Evolutionary conservation across 2,329 filamentous ascomycete species (phyloP), one percentile per base, ranked within the genome.

Genomic region (Hymenoscyphus albidus): DNA sequence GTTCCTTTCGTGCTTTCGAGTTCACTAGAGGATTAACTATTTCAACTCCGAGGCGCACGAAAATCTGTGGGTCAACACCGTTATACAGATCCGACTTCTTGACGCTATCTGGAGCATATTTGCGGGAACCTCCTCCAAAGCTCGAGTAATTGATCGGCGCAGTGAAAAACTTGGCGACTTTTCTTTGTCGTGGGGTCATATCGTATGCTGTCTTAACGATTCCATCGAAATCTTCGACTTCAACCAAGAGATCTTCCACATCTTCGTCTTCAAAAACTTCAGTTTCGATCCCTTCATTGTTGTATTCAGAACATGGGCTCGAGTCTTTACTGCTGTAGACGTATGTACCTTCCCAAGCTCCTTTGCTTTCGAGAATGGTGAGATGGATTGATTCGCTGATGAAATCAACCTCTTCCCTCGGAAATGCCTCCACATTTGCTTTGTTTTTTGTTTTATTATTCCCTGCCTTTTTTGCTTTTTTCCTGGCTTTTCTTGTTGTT

Each of bases 371-470:
- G 40, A 70, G 67, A 16, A 70, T 54, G 10, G 39, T 64, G 1
- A 69, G 44, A 59, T 75, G 74, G 44, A 75, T 70, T 12, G 72
- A 71, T 57, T 73, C 69, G 58, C 72, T 74, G 38, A 75, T 65
- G 18, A 70, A 70, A 32, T 73, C 70, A 3, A 72, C 18, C 38
- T 72, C 71, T 31, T 72, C 70, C 35, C 63, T 63, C 3, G 70
- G 66, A 57, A 72, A 74, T 1, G 65, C 59, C 54, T 71, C 71
- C 12, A 71, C 38, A 22, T 63, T 64, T 14, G 51, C 62, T 57
- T 57, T 64, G 9, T 64, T 64, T 55, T 65, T 69, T n/a, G 57
- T 59, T 2, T 31, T 57, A 2, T 56, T 61, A 44, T 62, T 65
- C 4, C 62, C 64, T 1, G 66, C 12, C 56, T 74, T 73, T 64